Evolutionary conservation across 495 filamentous ascomycete species (phyloP).

Genomic region (Xylaria sp.): DNA sequence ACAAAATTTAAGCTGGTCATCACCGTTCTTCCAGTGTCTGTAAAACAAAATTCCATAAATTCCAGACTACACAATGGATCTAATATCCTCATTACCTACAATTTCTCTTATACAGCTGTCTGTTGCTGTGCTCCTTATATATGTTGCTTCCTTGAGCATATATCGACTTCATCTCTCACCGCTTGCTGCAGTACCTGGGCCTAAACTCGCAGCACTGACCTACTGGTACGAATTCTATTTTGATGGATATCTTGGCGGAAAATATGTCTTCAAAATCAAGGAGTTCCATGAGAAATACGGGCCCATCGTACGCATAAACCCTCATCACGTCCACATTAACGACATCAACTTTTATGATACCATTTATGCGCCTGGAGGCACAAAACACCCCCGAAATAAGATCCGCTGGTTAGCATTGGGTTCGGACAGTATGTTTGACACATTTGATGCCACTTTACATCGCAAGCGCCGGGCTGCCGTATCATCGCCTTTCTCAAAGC

Average conservation of each 20-base stretch:
- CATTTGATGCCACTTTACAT: constrained; percentile 33
- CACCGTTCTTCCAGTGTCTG: neutral
- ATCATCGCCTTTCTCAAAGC: constrained; percentile 38
- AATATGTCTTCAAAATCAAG: constrained; percentile 51
- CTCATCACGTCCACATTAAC: constrained; percentile 21
- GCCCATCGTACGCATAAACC: constrained; percentile 29
- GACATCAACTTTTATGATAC: constrained; percentile 27
- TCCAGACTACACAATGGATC: neutral
- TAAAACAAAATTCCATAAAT: neutral
- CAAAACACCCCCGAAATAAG: constrained; percentile 12
- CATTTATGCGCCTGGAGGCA: constrained; percentile 21
- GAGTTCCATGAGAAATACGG: constrained; percentile 52
- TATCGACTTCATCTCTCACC: constrained; percentile 17
- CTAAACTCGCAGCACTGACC: constrained; percentile 49
- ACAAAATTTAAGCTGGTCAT: neutral
- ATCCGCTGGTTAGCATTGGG: constrained; percentile 1
- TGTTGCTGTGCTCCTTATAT: neutral
- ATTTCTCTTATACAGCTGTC: neutral
- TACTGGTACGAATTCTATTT: constrained; percentile 54
- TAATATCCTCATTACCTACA: neutral
- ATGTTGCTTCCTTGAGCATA: neutral
- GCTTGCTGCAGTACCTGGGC: constrained; percentile 42
- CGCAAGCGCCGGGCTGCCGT: constrained; percentile 44
- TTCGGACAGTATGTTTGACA: neutral
- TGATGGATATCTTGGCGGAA: constrained; percentile 44